A percentile compares a stretch with the other conserved stretches of the same genome.
These are phyloP conservation scores for Zygosaccharomyces lentus DNA, from an alignment of 805 yeast species.

Conservation along the genomic window DNA sequence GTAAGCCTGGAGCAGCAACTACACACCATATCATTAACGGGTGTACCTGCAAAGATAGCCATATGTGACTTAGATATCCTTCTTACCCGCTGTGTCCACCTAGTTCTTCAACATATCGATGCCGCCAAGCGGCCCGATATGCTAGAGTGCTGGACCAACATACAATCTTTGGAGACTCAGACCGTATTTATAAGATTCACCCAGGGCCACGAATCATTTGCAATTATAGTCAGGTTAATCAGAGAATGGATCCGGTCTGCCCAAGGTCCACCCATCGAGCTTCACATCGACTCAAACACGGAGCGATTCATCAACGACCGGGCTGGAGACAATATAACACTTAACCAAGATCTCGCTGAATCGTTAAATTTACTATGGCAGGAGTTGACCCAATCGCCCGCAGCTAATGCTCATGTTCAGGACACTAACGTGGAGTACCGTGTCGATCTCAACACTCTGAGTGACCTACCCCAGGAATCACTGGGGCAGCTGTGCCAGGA, in stretches of 20 bases:
- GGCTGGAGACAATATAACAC: background rate
- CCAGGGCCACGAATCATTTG: constrained; percentile 4
- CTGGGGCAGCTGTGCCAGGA: constrained; percentile 38
- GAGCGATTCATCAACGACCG: constrained; percentile 15
- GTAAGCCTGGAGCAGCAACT: constrained; percentile 26
- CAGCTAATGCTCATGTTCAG: background rate
- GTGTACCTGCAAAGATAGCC: constrained; percentile 16
- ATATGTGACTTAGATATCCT: constrained; percentile 14
- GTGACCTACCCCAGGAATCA: constrained; percentile 29
- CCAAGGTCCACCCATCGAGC: constrained; percentile 2
- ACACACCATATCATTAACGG: constrained; percentile 21
- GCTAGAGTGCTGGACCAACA: constrained; percentile 17
- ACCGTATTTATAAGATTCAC: constrained; percentile 18
- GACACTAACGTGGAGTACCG: constrained; percentile 17
- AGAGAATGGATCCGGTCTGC: constrained; percentile 1
- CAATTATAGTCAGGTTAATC: constrained; percentile 5
- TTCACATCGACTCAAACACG: constrained; percentile 24
- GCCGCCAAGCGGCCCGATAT: constrained; percentile 2
- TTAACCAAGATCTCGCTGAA: constrained; percentile 3
- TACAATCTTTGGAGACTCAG: constrained; percentile 17
- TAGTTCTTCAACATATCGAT: constrained; percentile 1
- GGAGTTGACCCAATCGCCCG: background rate
- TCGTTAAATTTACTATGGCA: background rate
- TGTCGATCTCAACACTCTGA: constrained; percentile 28
- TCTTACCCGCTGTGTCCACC: constrained; percentile 6